These are phyloP conservation scores for Penicillium canescens DNA, from an alignment of 495 filamentous ascomycete genomes.

Conservation along the genomic window DNA sequence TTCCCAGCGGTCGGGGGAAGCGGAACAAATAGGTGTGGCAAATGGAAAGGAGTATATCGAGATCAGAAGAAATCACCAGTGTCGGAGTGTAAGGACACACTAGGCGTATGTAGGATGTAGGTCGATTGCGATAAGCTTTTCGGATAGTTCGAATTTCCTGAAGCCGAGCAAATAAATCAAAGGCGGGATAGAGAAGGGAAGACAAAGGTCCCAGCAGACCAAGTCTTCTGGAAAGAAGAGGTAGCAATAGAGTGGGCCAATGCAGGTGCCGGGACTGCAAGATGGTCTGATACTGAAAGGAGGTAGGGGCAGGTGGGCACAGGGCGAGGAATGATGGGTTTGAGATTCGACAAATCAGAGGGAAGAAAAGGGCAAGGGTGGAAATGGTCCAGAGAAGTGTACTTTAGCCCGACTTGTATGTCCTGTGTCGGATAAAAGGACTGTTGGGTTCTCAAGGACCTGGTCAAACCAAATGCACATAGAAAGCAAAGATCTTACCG, in stretches of 20 bases:
- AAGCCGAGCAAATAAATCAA: too few species aligned
- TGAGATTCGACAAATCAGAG: conserved; percentile 22
- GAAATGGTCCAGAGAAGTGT: conserved; percentile 25
- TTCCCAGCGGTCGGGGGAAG: conserved; percentile 52
- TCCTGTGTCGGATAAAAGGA: conserved; percentile 19
- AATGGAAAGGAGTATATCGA: conserved; percentile 5
- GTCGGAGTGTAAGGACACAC: background rate
- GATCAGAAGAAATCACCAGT: conserved; percentile 1
- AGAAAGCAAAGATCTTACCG: conserved; percentile 6
- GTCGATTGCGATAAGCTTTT: conserved; percentile 27
- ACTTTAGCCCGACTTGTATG: conserved; percentile 17
- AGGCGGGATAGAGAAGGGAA: conserved; percentile 1
- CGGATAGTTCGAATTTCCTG: conserved; percentile 25
- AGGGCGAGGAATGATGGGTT: conserved; percentile 20
- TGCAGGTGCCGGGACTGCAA: conserved; percentile 35
- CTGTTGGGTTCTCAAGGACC: conserved; percentile 1
- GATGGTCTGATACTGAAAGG: conserved; percentile 39
- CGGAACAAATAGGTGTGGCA: background rate
- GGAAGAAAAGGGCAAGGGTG: conserved; percentile 11
- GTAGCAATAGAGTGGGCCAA: conserved; percentile 27
- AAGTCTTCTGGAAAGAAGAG: conserved; percentile 7
- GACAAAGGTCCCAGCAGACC: background rate
- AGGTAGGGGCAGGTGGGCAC: conserved; percentile 24
- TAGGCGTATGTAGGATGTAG: conserved; percentile 6
- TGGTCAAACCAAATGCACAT: background rate